Evolutionary conservation across 2,329 filamentous ascomycete genomes (phyloP).

Genomic region (Xylaria sp.): DNA sequence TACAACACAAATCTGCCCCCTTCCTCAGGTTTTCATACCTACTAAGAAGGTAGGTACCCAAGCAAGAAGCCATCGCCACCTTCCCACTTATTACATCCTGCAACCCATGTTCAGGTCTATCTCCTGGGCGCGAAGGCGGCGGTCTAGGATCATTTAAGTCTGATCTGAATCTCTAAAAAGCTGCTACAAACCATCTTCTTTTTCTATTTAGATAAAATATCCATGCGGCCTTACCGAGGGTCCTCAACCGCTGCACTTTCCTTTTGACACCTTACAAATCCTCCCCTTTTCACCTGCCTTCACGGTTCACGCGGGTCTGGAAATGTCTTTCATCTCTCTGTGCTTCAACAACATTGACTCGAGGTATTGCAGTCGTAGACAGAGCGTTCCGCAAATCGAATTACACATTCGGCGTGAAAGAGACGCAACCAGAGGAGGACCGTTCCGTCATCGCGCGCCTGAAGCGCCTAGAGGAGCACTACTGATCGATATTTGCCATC

Average conservation of each 20-base stretch:
- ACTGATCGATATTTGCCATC: constrained; percentile 50
- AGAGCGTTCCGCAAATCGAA: constrained; percentile 67
- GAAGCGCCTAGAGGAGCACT: constrained; percentile 96
- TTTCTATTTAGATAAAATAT: neutral
- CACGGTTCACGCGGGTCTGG: neutral
- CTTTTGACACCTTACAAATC: too few relatives aligned
- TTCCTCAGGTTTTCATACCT: neutral
- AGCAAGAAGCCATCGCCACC: too few relatives aligned
- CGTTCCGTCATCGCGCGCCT: constrained; percentile 92
- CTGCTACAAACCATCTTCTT: neutral
- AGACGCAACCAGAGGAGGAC: constrained; percentile 97
- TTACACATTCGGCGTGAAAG: constrained; percentile 99
- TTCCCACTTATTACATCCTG: neutral
- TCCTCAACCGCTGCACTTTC: neutral
- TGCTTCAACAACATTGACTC: neutral
- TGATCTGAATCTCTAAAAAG: neutral
- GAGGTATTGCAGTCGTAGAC: neutral
- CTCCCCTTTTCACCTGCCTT: neutral
- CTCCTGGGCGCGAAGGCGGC: too few relatives aligned
- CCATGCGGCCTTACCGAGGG: neutral
- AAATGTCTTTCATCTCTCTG: neutral
- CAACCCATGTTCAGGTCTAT: neutral
- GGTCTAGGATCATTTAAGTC: neutral
- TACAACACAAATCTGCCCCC: neutral
- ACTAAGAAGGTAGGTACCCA: too few relatives aligned